Conservation (phyloP, 371 early-diverging fungal genomes). For the Parasitella parasitica region DNA sequence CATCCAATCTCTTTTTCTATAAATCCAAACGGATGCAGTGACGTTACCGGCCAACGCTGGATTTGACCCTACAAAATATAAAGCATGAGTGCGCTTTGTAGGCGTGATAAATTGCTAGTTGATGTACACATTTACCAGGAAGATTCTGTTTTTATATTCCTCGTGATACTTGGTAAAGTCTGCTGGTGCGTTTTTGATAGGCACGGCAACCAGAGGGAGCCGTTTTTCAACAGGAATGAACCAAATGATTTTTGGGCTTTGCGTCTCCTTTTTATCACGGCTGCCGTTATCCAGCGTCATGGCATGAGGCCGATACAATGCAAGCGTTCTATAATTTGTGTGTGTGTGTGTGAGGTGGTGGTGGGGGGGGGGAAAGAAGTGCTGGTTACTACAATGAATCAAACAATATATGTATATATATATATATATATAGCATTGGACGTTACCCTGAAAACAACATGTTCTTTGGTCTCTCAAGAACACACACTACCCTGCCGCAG, state of each 20-base stretch:
- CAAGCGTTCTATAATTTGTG: constrained; percentile 23
- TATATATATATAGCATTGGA: too few relatives aligned
- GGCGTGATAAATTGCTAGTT: not conserved
- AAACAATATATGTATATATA: too few relatives aligned
- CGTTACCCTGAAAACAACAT: constrained; percentile 41
- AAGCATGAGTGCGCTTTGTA: too few relatives aligned
- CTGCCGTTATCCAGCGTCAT: constrained; percentile 10
- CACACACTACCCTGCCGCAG: constrained; percentile 36
- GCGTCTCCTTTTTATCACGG: constrained; percentile 24
- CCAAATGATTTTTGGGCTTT: constrained; percentile 50
- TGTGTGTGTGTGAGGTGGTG: too few relatives aligned
- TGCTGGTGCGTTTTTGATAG: constrained; percentile 36
- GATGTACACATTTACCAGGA: constrained; percentile 24
- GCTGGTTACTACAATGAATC: too few relatives aligned
- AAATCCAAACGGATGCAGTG: constrained; percentile 43
- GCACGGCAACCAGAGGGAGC: constrained; percentile 61
- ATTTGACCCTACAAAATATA: constrained; percentile 23
- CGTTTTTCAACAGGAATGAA: constrained; percentile 66
- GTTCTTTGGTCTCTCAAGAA: constrained; percentile 32
- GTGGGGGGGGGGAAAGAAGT: too few relatives aligned
- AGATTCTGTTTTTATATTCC: constrained; percentile 37
- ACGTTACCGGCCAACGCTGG: constrained; percentile 41
- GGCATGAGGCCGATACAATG: constrained; percentile 30
- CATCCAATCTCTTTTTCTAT: constrained; percentile 43
- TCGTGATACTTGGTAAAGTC: constrained; percentile 37